Evolutionary conservation across 768 basidiomycete species (phyloP).

Genomic region (Antrodiella citrinella): DNA sequence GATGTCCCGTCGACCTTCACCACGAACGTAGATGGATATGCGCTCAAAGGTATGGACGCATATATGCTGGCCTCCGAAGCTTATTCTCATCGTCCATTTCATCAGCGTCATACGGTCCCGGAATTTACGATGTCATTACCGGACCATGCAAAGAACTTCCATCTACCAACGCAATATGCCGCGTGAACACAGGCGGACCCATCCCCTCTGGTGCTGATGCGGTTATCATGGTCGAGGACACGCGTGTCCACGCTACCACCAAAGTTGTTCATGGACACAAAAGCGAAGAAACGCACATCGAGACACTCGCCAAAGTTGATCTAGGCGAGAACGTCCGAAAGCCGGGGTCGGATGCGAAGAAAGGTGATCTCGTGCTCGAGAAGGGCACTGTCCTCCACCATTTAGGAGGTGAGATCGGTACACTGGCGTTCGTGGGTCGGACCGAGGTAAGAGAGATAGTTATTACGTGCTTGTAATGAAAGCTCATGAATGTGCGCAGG

Average conservation of each 20-base stretch:
- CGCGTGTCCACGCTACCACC: slow-evolving; percentile 47
- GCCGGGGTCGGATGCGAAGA: slow-evolving; percentile 65
- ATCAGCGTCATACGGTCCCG: slow-evolving; percentile 56
- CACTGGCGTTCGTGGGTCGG: slow-evolving; percentile 70
- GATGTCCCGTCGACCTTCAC: slow-evolving; percentile 58
- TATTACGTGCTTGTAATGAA: not conserved
- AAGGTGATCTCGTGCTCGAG: slow-evolving; percentile 59
- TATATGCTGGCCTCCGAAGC: not conserved
- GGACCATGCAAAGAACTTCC: slow-evolving; percentile 32
- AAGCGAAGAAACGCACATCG: slow-evolving; percentile 62
- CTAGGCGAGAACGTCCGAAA: slow-evolving; percentile 64
- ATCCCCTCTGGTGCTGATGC: slow-evolving; percentile 69
- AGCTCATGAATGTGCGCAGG: slow-evolving; percentile 31
- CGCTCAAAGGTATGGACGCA: slow-evolving; percentile 49
- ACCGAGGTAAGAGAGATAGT: slow-evolving; percentile 41
- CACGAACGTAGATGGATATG: slow-evolving; percentile 88
- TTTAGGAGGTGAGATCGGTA: slow-evolving; percentile 78
- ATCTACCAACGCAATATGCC: slow-evolving; percentile 40
- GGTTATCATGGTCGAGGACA: slow-evolving; percentile 93
- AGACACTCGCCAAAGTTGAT: slow-evolving; percentile 54
- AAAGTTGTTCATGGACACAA: not conserved
- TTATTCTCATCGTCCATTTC: not conserved
- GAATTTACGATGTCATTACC: slow-evolving; percentile 61
- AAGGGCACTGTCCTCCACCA: slow-evolving; percentile 53
- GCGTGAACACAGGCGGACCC: slow-evolving; percentile 83